A percentile compares a stretch with the other conserved stretches of the same genome.
Conservation (phyloP, 257 asterid genomes). For the Solanum habrochaites region DNA sequence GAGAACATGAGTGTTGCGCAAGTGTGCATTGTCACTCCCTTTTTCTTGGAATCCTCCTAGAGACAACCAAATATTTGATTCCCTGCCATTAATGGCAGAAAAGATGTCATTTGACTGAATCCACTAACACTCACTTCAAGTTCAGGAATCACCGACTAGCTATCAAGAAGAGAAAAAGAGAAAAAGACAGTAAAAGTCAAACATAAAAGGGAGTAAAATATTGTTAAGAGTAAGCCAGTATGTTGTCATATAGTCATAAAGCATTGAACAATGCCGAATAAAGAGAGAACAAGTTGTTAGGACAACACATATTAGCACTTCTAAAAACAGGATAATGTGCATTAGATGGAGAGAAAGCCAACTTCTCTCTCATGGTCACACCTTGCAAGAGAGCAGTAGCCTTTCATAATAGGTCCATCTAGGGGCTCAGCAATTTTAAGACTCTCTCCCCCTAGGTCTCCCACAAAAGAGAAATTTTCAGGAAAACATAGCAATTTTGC, state of each 20-base stretch:
- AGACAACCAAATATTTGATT: slow-evolving; percentile 78
- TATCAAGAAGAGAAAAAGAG: neutral
- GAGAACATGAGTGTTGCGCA: slow-evolving; percentile 75
- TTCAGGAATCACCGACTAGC: neutral
- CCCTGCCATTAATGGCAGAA: slow-evolving; percentile 27
- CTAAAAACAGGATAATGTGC: neutral
- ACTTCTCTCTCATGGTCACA: slow-evolving; percentile 4
- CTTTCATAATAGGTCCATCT: slow-evolving; percentile 73
- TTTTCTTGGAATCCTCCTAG: slow-evolving; percentile 93
- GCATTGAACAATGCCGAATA: neutral
- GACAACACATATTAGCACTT: neutral
- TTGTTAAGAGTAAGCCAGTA: neutral
- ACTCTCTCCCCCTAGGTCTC: slow-evolving; percentile 66
- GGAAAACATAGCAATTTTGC: slow-evolving; percentile 87
- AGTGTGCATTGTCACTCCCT: slow-evolving; percentile 63
- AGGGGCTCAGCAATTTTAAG: slow-evolving; percentile 64
- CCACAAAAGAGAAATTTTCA: slow-evolving; percentile 86
- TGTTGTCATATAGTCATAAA: neutral
- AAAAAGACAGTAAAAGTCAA: neutral
- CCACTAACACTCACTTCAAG: neutral
- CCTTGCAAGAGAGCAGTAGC: slow-evolving; percentile 77
- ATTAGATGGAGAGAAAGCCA: neutral
- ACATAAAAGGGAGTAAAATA: neutral
- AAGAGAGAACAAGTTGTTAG: neutral
- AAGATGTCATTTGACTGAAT: neutral